These are phyloP conservation scores for Nicotiana knightiana DNA, from an alignment of 257 asterid species.

Conservation along the genomic window DNA sequence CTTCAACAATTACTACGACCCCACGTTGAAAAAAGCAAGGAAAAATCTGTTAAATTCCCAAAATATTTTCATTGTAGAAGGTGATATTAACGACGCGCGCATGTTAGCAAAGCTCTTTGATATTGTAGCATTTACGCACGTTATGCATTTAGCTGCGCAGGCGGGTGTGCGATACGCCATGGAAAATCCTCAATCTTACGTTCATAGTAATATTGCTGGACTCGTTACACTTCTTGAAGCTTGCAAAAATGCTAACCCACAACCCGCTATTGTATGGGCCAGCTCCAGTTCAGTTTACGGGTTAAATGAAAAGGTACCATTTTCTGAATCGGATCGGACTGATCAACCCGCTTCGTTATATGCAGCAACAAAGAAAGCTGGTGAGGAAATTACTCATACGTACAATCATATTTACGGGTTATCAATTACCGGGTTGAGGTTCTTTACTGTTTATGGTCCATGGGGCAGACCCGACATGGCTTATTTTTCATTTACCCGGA, in stretches of 20 bases:
- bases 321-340: slow-evolving; percentile 16
- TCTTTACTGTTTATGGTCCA: slow-evolving; percentile 22
- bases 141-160: slow-evolving; percentile 22
- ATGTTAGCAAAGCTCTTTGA: slow-evolving; percentile 14
- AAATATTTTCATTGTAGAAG: slow-evolving; percentile 11
- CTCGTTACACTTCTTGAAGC: slow-evolving; percentile 16
- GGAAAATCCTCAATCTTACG: slow-evolving; percentile 18
- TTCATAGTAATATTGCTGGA: slow-evolving; percentile 24
- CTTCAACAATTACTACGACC: slow-evolving; percentile 23
- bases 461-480: slow-evolving; percentile 32
- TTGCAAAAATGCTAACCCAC: slow-evolving; percentile 17
- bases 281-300: slow-evolving; percentile 25
- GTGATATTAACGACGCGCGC: slow-evolving; percentile 12
- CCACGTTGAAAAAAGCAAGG: slow-evolving; percentile 9
- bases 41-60: slow-evolving; percentile 3
- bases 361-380: slow-evolving; percentile 19
- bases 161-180: slow-evolving; percentile 25
- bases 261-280: slow-evolving; percentile 20
- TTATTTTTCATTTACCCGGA: slow-evolving; percentile 13
- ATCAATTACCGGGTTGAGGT: slow-evolving; percentile 18
- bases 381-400: slow-evolving; percentile 21
- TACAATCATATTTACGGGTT: slow-evolving; percentile 23
- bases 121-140: slow-evolving; percentile 19
- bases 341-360: slow-evolving; percentile 22
- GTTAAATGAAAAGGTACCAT: slow-evolving; percentile 14